Base-by-base conservation (phyloP, 352 stramenopile genomes). In the Phytophthora melonis region DNA sequence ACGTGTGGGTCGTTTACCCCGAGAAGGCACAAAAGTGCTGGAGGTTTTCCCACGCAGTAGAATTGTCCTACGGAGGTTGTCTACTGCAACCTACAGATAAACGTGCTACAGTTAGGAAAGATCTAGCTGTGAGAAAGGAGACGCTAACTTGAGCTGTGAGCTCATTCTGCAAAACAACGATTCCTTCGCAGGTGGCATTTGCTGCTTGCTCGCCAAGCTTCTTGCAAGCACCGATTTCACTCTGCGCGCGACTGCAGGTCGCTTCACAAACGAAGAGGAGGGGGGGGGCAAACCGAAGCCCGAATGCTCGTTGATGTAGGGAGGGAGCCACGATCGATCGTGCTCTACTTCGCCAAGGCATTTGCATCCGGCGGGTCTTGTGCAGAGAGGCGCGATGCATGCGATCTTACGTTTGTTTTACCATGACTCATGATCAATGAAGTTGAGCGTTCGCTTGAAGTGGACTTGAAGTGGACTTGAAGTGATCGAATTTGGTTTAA, bases 21-120 rank as follows among this genome's bases (percentile, higher is more conserved):
- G 41, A 49, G 14, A 49, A 49, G 14, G 14, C 14, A 49, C 14
- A 49, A 18, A 49, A 21, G 41, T 49, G 41, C 41, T 49, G 41
- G 41, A 19, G 41, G 41, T 49, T 49, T 49, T 21, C 41, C 41
- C 41, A 49, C 41, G 41, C 14, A 49, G 41, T 49, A 49, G 41
- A 49, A 49, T 49, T 49, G 41, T 49, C 41, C 41, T 49, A 49
- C 41, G 41, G 41, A 49, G 41, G 41, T 49, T 49, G 41, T 49
- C 41, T 49, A 49, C 41, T 49, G 41, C 41, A 49, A 49, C 41
- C 21, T 49, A 49, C 41, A 49, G 13, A 49, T 49, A 21, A 49
- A 49, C 41, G 18, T 49, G 3, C 13, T 21, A 21, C 41, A 49
- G 41, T 49, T 19, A 49, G 41, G 13, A 14, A 49, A 49, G 14